Evolutionary conservation across 1,284 basidiomycete genomes (phyloP), one percentile per base, ranked within the genome.

Genomic region (Trichosporon inkin): DNA sequence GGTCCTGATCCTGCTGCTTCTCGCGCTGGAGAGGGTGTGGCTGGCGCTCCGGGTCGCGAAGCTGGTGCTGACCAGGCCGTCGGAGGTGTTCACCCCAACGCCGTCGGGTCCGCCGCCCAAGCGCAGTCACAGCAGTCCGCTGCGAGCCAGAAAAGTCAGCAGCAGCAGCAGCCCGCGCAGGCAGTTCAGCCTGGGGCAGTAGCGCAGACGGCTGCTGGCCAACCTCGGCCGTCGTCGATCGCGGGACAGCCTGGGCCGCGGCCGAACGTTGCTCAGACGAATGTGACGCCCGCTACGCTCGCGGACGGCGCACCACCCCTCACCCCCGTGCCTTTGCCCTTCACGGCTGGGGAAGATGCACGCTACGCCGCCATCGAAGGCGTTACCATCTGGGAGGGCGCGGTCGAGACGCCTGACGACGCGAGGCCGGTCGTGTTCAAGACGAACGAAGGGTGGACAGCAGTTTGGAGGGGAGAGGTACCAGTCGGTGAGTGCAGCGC

Each of bases 291-390:
- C 14, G 53, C 41, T 4, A 44, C 49, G 20, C 37, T 39, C 10
- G 47, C 49, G 16, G 56, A 53, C 17, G 55, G 41, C 41, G 1
- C 62, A 7, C 71, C 61, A 7, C 72, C 70, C 3, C 64, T 62
- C 55, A 78, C 74, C 22, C 74, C 74, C 6, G 69, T 69, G 32
- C 72, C 73, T 1, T 64, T 72, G 13, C 74, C 75, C 1, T 80
- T 82, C 1, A 86, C 87, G 38, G 80, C 82, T 0, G 85, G 86
- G 28, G 80, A 81, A 10, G 89, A 92, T 72, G 82, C 83, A 52
- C 82, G 84, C 68, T 93, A 92, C 71, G 84, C 85, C 0, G 83
- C 84, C 52, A 81, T 88, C 0, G 89, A 92, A 67, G 91, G 91
- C 1, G 86, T 88, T 0, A 77, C 84, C 8, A 81, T 92, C 7